Conservation (phyloP, 306 rosid genomes). For the Lablab purpureus region DNA sequence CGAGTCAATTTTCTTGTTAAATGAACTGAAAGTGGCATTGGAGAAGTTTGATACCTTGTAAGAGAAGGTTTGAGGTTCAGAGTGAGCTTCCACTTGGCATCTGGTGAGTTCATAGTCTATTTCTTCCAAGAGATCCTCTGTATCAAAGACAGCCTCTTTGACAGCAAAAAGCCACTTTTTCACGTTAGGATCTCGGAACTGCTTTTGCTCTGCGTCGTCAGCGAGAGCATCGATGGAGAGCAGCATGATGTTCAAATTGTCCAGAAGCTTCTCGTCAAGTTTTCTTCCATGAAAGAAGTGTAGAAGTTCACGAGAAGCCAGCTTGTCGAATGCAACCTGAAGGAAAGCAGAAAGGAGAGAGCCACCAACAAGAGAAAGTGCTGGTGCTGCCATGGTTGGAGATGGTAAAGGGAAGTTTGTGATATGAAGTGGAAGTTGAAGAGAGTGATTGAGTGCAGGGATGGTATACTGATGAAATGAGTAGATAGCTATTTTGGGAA, state of each 20-base stretch:
- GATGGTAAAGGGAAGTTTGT: neutral
- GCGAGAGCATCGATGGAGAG: neutral
- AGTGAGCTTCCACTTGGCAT: neutral
- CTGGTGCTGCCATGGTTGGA: neutral
- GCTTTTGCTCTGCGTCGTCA: neutral
- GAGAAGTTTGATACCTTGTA: neutral
- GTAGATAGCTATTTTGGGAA: neutral
- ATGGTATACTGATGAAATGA: neutral
- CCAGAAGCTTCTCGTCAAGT: neutral
- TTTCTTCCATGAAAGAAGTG: neutral
- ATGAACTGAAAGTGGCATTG: neutral
- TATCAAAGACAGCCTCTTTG: neutral
- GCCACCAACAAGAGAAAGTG: conserved; percentile 9
- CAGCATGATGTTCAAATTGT: neutral
- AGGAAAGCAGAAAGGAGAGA: conserved; percentile 22
- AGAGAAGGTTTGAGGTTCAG: neutral
- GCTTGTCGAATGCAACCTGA: neutral
- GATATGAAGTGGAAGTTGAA: neutral
- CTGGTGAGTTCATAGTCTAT: neutral
- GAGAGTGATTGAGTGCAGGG: neutral
- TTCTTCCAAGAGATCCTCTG: neutral
- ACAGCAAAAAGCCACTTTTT: neutral
- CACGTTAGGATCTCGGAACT: neutral
- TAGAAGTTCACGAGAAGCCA: neutral
- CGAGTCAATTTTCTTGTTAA: neutral